These are phyloP conservation scores for Schwanniomyces yamadae DNA, from an alignment of 805 yeast species.

Conservation along the genomic window DNA sequence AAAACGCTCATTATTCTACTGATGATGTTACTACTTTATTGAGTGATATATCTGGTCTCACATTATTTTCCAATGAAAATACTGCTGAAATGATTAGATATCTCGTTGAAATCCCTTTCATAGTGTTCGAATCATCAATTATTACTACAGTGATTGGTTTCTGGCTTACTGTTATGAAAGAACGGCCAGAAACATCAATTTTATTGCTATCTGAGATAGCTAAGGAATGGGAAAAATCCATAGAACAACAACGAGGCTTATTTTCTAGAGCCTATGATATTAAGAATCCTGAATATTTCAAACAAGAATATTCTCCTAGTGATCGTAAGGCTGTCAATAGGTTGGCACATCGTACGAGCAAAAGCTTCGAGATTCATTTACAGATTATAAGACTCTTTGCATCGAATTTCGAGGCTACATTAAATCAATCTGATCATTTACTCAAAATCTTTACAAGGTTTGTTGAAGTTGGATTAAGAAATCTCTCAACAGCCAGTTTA, in stretches of 20 bases:
- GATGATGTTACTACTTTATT: constrained; percentile 41
- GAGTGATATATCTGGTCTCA: constrained; percentile 43
- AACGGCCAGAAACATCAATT: constrained; percentile 56
- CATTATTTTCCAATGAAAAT: constrained; percentile 32
- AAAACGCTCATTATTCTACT: constrained; percentile 11
- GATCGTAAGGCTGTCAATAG: constrained; percentile 58
- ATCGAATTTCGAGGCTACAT: constrained; percentile 77
- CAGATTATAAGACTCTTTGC: constrained; percentile 64
- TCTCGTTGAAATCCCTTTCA: constrained; percentile 70
- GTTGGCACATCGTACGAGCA: constrained; percentile 47
- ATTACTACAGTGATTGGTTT: constrained; percentile 67
- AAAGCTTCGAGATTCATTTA: constrained; percentile 63
- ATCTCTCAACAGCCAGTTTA: constrained; percentile 57
- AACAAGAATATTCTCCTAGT: constrained; percentile 90
- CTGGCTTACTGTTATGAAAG: constrained; percentile 79
- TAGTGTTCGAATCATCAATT: constrained; percentile 54
- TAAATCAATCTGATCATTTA: constrained; percentile 68
- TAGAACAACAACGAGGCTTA: constrained; percentile 60
- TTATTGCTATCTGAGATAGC: constrained; percentile 69
- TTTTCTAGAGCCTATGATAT: constrained; percentile 59
- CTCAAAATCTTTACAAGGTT: constrained; percentile 67
- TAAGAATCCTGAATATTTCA: constrained; percentile 56
- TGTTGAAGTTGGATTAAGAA: constrained; percentile 53
- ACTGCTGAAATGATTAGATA: constrained; percentile 49
- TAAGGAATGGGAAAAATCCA: constrained; percentile 64